These are phyloP conservation scores for Pichiaceae sp. DNA, from an alignment of 1,139 yeast genomes.

Conservation along the genomic window DNA sequence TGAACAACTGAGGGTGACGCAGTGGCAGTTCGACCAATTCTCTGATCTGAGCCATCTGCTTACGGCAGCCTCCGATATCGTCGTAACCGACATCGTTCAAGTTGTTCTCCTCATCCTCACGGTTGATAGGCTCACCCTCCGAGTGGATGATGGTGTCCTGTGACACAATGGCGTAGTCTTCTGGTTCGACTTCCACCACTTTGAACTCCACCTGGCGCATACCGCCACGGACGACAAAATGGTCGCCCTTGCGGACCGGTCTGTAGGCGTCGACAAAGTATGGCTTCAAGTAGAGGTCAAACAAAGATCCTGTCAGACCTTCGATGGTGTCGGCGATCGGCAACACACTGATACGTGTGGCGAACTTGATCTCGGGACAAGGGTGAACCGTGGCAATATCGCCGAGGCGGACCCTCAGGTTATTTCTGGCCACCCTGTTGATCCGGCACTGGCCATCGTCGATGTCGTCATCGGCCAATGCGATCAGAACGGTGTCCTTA, in stretches of 20 bases:
- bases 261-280: conserved; percentile 98
- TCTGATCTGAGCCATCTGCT: conserved; percentile 97
- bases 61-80: conserved; percentile 98
- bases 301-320: conserved; percentile 95
- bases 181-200: conserved; percentile 97
- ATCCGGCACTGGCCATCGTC: conserved; percentile 93
- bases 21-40: conserved; percentile 94
- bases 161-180: conserved; percentile 94
- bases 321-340: conserved; percentile 98
- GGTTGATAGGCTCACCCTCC: conserved; percentile 97
- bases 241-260: conserved; percentile 97
- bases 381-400: conserved; percentile 88
- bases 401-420: conserved; percentile 88
- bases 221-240: conserved; percentile 95
- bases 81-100: conserved; percentile 97
- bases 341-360: conserved; percentile 84
- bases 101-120: conserved; percentile 97
- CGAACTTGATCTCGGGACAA: conserved; percentile 97
- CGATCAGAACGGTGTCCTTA: conserved; percentile 95
- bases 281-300: conserved; percentile 94
- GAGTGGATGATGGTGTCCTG: conserved; percentile 98
- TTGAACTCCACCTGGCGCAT: conserved; percentile 99
- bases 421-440: conserved; percentile 93
- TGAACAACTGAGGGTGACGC: conserved; percentile 95
- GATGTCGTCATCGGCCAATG: conserved; percentile 92